Base-by-base conservation (phyloP, 805 yeast genomes). In the Nakazawaea wickerhamii region DNA sequence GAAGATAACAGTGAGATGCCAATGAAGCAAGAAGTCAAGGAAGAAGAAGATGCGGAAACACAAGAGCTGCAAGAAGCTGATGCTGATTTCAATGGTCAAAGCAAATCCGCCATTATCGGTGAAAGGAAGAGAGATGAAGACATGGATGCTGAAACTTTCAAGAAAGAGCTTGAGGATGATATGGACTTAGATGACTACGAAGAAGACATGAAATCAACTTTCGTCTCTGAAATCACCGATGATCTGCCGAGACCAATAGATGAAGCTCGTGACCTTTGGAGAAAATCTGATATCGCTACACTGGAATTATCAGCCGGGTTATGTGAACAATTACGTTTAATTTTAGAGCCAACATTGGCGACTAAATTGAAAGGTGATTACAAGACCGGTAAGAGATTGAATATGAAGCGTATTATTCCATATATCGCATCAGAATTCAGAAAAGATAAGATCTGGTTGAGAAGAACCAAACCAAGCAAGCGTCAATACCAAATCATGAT, bases 401-500 rank as follows among this genome's bases (percentile, higher is more conserved):
- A 93, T 63, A 90, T 93, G 98, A 93, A 91, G 70, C 75, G 97
- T 52, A 93, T 93, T 55, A 93, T 93, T 55, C 95, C 98, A 5
- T 93, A 91, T 62, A 93, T 93, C 68, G 99, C 99, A 0, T 86
- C 96, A 30, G 95, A 89, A 55, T 93, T 88, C 77, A 81, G 95
- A 56, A 93, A 93, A 61, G 99, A 93, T 62, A 93, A 93, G 70
- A 93, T 93, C 45, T 93, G 99, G 99, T 74, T 93, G 65, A 79
- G 96, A 59, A 79, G 99, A 63, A 89, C 97, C 5, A 91, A 93
- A 59, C 99, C 99, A 44, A 85, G 95, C 51, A 93, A 93, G 68
- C 81, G 99, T 55, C 93, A 90, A 59, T 93, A 93, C 61, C 99
- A 93, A 67, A 86, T 93, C 48, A 86, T 95, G 96, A 84, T 93